Conservation (phyloP, 441 rosid genomes). For the Pelargonium cotyledonis region DNA sequence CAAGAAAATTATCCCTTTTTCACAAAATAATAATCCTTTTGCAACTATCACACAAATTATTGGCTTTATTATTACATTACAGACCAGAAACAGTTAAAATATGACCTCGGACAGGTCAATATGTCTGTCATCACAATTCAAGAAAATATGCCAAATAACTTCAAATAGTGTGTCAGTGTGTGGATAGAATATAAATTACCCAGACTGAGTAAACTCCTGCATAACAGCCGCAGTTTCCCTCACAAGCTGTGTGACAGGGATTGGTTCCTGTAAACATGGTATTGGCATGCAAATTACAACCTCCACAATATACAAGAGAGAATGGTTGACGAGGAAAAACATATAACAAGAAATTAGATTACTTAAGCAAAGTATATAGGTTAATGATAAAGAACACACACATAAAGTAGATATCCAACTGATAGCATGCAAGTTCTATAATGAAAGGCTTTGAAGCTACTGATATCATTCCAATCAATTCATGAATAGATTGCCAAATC, state of each 20-base stretch:
- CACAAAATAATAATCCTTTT: background rate
- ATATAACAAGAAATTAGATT: background rate
- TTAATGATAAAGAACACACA: background rate
- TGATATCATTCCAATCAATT: too few relatives aligned
- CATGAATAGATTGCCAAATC: too few relatives aligned
- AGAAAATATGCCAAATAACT: background rate
- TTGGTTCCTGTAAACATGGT: conserved; percentile 56
- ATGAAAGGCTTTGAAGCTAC: too few relatives aligned
- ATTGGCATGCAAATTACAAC: background rate
- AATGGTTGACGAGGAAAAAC: background rate
- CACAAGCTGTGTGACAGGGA: conserved; percentile 93
- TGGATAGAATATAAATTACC: conserved; percentile 37
- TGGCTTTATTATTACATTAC: background rate
- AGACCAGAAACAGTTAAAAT: background rate
- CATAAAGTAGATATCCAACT: background rate
- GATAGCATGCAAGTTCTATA: too few relatives aligned
- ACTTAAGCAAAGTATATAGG: background rate
- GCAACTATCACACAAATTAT: background rate
- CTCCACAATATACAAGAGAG: background rate
- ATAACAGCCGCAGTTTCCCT: conserved; percentile 97
- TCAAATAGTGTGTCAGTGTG: background rate
- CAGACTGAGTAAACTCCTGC: conserved; percentile 99
- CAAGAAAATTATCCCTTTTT: background rate
- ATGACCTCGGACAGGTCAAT: background rate
- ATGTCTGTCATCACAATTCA: background rate